Evolutionary conservation across 805 yeast species (phyloP).

Genomic region (Lipomyces mesembrius): DNA sequence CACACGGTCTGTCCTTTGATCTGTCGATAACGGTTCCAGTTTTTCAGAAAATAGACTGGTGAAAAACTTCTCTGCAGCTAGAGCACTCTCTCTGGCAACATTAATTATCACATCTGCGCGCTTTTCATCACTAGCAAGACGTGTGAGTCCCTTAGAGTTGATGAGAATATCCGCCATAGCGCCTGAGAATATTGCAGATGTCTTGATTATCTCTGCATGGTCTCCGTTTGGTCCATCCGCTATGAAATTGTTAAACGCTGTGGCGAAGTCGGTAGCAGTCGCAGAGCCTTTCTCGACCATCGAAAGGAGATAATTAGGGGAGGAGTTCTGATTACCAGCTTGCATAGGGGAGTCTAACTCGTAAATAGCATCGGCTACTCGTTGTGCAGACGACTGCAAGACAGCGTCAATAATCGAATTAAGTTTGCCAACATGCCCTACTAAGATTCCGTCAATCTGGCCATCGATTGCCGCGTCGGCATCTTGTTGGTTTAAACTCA

Average conservation of each 20-base stretch:
- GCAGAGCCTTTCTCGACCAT: constrained; percentile 71
- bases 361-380: constrained; percentile 71
- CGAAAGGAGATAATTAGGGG: constrained; percentile 70
- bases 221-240: constrained; percentile 78
- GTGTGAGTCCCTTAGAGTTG: constrained; percentile 70
- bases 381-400: constrained; percentile 66
- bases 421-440: constrained; percentile 56
- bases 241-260: constrained; percentile 71
- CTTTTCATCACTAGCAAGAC: constrained; percentile 56
- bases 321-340: constrained; percentile 76
- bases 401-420: constrained; percentile 69
- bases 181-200: constrained; percentile 66
- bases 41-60: constrained; percentile 60
- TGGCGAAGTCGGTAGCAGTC: constrained; percentile 78
- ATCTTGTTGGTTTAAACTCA: constrained; percentile 50
- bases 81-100: constrained; percentile 61
- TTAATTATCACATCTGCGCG: constrained; percentile 58
- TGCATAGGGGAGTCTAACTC: constrained; percentile 80
- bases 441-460: constrained; percentile 59
- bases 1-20: constrained; percentile 74
- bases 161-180: constrained; percentile 65
- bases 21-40: constrained; percentile 57
- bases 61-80: constrained; percentile 65
- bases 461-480: constrained; percentile 60
- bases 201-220: constrained; percentile 60